phyloP scores from a whole-genome alignment of 1,284 basidiomycete genomes.

The Omphalotus olearius region DNA sequence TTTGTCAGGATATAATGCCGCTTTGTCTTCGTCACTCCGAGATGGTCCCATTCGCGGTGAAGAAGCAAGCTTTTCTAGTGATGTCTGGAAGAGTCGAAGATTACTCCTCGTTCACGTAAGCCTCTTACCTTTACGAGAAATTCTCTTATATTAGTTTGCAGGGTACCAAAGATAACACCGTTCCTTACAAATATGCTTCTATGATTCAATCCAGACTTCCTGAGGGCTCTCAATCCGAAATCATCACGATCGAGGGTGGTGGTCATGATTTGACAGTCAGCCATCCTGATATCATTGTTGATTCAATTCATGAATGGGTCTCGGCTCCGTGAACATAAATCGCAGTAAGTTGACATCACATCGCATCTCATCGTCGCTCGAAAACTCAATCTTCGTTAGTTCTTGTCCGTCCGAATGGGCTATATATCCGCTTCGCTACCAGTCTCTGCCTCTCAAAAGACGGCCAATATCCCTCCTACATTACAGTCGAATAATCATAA shows the following conservation, averaged over 20 bases:
- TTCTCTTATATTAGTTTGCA: slow-evolving; percentile 21
- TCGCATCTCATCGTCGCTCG: too few relatives aligned
- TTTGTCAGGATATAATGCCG: slow-evolving; percentile 66
- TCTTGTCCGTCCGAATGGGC: too few relatives aligned
- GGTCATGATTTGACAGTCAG: slow-evolving; percentile 63
- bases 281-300: slow-evolving; percentile 41
- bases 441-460: too few relatives aligned
- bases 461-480: too few relatives aligned
- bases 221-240: slow-evolving; percentile 32
- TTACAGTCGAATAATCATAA: too few relatives aligned
- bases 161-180: slow-evolving; percentile 66
- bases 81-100: slow-evolving; percentile 41
- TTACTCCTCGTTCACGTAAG: slow-evolving; percentile 64
- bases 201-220: slow-evolving; percentile 53
- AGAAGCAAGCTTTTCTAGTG: slow-evolving; percentile 42
- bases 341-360: too few relatives aligned
- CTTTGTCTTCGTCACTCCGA: slow-evolving; percentile 70
- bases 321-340: background rate
- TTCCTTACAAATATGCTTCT: slow-evolving; percentile 56
- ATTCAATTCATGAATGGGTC: slow-evolving; percentile 9
- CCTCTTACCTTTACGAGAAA: slow-evolving; percentile 9
- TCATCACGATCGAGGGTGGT: slow-evolving; percentile 56
- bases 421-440: too few relatives aligned
- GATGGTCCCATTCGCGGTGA: slow-evolving; percentile 67
- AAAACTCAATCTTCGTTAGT: too few relatives aligned